phyloP scores from a whole-genome alignment of 768 basidiomycete species.

The Amanita jacksonii region DNA sequence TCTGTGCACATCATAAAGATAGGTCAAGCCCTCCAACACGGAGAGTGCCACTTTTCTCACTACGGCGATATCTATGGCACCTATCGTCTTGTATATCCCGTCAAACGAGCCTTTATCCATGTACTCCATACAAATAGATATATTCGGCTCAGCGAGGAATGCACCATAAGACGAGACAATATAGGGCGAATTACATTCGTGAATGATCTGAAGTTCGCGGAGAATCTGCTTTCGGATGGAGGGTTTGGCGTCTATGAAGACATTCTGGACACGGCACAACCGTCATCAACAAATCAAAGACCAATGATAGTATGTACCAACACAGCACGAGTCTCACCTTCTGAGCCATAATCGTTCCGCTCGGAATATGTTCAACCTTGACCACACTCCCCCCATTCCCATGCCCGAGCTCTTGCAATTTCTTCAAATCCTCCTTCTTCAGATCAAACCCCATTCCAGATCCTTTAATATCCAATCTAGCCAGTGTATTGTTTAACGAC shows the following conservation, averaged over 20 bases:
- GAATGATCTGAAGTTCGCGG: slow-evolving; percentile 97
- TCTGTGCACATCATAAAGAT: slow-evolving; percentile 93
- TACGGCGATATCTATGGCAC: slow-evolving; percentile 85
- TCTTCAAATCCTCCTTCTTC: slow-evolving; percentile 82
- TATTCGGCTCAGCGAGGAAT: slow-evolving; percentile 93
- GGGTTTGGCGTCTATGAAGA: slow-evolving; percentile 94
- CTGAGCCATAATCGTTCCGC: slow-evolving; percentile 93
- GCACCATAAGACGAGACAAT: slow-evolving; percentile 98
- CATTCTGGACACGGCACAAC: slow-evolving; percentile 62
- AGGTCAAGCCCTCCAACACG: slow-evolving; percentile 90
- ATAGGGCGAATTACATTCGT: slow-evolving; percentile 86
- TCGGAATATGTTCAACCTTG: slow-evolving; percentile 87
- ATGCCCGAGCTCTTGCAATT: slow-evolving; percentile 83
- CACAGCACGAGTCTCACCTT: too few relatives aligned
- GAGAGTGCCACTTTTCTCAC: slow-evolving; percentile 92
- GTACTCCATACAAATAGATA: slow-evolving; percentile 98
- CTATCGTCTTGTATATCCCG: slow-evolving; percentile 92
- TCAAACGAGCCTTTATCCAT: slow-evolving; percentile 94
- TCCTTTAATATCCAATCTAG: slow-evolving; percentile 75
- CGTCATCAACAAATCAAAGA: too few relatives aligned
- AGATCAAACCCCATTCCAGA: slow-evolving; percentile 77
- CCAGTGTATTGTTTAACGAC: slow-evolving; percentile 74
- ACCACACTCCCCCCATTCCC: slow-evolving; percentile 98
- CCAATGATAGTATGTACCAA: too few relatives aligned
- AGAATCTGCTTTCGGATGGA: slow-evolving; percentile 95